Evolutionary conservation across 2,329 filamentous ascomycete species (phyloP).

Genomic region (Aspergillus sp.): DNA sequence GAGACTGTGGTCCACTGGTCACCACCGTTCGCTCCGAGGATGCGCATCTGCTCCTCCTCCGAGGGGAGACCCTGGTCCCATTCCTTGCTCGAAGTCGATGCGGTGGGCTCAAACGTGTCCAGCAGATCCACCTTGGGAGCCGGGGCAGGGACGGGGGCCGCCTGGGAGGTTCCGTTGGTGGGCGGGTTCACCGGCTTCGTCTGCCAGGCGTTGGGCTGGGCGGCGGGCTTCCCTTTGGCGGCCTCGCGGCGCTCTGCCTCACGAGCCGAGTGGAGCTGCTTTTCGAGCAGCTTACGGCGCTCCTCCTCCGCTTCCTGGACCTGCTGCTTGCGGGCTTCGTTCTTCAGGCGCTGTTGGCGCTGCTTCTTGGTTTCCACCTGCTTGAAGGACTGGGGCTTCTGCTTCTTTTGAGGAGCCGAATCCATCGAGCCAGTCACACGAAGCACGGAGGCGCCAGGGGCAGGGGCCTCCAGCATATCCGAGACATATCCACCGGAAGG

Average conservation of each 20-base stretch:
- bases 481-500: conserved; percentile 64
- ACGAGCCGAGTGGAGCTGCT: conserved; percentile 77
- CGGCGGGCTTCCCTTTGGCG: conserved; percentile 44
- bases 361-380: conserved; percentile 88
- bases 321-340: conserved; percentile 71
- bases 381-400: conserved; percentile 59
- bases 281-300: conserved; percentile 73
- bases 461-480: conserved; percentile 82
- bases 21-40: conserved; percentile 47
- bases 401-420: conserved; percentile 54
- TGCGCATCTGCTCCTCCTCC: conserved; percentile 60
- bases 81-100: conserved; percentile 25
- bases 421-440: conserved; percentile 68
- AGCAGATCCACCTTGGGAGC: conserved; percentile 30
- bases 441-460: conserved; percentile 68
- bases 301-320: conserved; percentile 76
- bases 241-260: conserved; percentile 80
- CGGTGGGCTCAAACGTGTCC: conserved; percentile 42
- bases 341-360: conserved; percentile 87
- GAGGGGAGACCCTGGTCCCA: conserved; percentile 52
- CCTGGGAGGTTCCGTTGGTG: conserved; percentile 21
- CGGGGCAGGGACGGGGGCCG: conserved; percentile 13
- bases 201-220: conserved; percentile 53
- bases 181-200: conserved; percentile 31
- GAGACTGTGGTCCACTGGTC: conserved; percentile 61